Base-by-base conservation (phyloP, 1,284 basidiomycete species). In the Waitea zeae region DNA sequence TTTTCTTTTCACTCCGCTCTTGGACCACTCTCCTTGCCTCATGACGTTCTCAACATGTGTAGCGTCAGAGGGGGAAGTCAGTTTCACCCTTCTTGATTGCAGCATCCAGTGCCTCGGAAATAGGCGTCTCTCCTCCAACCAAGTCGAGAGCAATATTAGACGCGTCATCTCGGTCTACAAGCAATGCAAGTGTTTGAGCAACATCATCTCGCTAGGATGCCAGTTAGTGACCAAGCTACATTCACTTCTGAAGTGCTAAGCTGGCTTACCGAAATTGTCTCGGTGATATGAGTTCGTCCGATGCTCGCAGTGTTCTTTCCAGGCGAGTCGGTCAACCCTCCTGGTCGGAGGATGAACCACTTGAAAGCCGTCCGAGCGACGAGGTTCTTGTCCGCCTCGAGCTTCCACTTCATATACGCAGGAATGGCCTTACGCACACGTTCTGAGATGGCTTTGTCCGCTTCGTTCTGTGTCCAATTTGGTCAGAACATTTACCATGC, bases 271-370 rank as follows among this genome's bases (percentile, higher is more conserved):
- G 67, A 54, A 35, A 70, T 64, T 0, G 51, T 48, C n/a, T 44
- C 45, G 0, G 42, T 51, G n/a, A 77, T 33, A 44, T 70, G 71
- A 0, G 70, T 70, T 36, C 56, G 54, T 4, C 79, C 79, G 31
- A 80, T 55, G 17, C 54, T 47, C 0, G 62, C 68, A 28, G 56
- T 65, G 1, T 70, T 71, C 1, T 57, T 62, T 0, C 69, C 70
- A 1, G 67, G 57, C 1, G 63, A 59, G 38, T 78, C 61, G 0
- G 54, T 61, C 12, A 84, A 56, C 0, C 54, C 54, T 2, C 72
- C 73, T 2, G 81, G 79, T 3, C 80, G 67, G 12, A 86, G 52
- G 27, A 83, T 75, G 5, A 70, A 73, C 68, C 68, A 83, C 30
- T 71, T 62, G 54, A 84, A 77, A 0, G 60, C 48, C 13, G 61